Evolutionary conservation across 2,329 filamentous ascomycete genomes (phyloP), one percentile per base, ranked within the genome.

Genomic region (Colletotrichum graminicola): DNA sequence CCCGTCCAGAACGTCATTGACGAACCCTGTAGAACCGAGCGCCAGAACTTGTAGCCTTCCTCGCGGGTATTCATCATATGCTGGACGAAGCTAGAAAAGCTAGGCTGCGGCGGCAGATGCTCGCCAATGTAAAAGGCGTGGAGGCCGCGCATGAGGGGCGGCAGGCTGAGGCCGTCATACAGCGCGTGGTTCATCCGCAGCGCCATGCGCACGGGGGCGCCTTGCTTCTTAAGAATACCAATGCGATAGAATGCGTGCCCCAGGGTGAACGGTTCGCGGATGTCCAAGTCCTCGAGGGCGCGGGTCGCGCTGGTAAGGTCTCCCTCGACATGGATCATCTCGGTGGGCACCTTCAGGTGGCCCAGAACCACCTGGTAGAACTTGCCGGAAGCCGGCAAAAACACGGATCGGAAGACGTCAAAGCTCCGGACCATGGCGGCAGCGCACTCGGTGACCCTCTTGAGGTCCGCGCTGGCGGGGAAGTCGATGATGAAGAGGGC

Each of bases 101-200:
- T 71, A 2, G 74, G 60, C 8, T 66, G 63, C 21, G 72, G 23
- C 5, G 56, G 43, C 55, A 75, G 65, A 1, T n/a, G 26, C 18
- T 59, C 70, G 2, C 70, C 72, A 21, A 57, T 71, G 47, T 74
- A 76, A 0, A 76, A 56, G 0, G 59, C 39, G 18, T 74, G 73
- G 26, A 77, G 70, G 5, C 52, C 64, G 23, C 68, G 62, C n/a
- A 74, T 41, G n/a, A 77, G 65, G 36, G 71, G 43, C 34, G 74
- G 71, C 1, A 76, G 21, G 18, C 75, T 76, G 47, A 75, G 8
- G 21, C 75, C 75, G 26, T 77, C 76, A 21, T 76, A 77, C 41
- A 77, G 21, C 21, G 75, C 75, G 32, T 77, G 76, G 2, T 74
- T 76, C 39, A 75, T 41, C 2, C 63, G 60, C 0, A 77, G 63